phyloP scores from a whole-genome alignment of 768 basidiomycete genomes.

The Rhodotorula toruloides region DNA sequence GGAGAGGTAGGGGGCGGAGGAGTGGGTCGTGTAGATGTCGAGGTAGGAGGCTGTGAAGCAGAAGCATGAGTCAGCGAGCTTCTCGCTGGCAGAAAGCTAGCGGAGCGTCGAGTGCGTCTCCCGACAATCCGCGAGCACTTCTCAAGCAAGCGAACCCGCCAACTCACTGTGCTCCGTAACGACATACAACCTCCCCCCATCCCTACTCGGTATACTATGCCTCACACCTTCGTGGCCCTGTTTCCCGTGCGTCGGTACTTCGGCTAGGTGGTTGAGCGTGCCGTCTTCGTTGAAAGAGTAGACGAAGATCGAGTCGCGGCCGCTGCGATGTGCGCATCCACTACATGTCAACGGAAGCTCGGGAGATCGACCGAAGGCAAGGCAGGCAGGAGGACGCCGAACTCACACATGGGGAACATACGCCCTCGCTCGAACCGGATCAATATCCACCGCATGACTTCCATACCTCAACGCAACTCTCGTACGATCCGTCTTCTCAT shows the following conservation, averaged over 20 bases:
- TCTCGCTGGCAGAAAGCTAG: too few species aligned
- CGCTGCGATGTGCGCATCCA: too few species aligned
- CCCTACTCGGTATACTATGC: conserved; percentile 38
- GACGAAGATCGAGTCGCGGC: conserved; percentile 39
- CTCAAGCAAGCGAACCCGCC: too few species aligned
- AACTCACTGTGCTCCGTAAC: conserved; percentile 44
- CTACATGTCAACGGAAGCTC: too few species aligned
- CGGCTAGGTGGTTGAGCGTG: conserved; percentile 26
- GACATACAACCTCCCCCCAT: conserved; percentile 40
- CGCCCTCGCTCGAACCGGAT: conserved; percentile 18
- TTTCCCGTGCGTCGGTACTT: conserved; percentile 29
- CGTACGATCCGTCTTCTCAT: conserved; percentile 40
- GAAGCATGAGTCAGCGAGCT: fast-evolving
- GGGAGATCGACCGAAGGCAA: too few species aligned
- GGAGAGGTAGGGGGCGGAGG: conserved; percentile 18
- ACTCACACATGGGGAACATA: conserved; percentile 44
- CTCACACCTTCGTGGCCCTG: conserved; percentile 41
- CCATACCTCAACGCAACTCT: conserved; percentile 43
- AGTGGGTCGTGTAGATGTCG: conserved; percentile 40
- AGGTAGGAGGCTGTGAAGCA: conserved; percentile 38
- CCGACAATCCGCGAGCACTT: too few species aligned
- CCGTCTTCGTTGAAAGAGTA: conserved; percentile 37
- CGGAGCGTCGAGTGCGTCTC: too few species aligned
- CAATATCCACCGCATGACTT: conserved; percentile 42
- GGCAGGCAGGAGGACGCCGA: background rate